Evolutionary conservation across 306 rosid genomes (phyloP).

Genomic region (Glycine soja): DNA sequence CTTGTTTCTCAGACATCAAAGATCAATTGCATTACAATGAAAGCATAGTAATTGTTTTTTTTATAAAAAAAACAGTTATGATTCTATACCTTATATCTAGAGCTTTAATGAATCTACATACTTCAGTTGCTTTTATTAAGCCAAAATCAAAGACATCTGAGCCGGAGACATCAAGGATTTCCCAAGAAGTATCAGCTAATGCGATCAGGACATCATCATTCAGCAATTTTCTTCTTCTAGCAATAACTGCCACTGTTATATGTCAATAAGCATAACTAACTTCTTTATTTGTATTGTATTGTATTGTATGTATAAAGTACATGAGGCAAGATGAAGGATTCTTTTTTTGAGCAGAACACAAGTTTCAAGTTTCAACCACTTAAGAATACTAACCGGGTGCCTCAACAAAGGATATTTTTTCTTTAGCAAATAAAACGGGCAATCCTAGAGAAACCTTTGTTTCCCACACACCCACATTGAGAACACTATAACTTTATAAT

Average conservation of each 20-base stretch:
- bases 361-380: slow-evolving; percentile 29
- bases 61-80: background rate
- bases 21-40: slow-evolving; percentile 22
- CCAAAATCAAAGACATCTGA: too few species aligned
- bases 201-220: slow-evolving; percentile 76
- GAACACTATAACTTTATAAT: too few species aligned
- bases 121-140: too few species aligned
- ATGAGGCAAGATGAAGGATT: background rate
- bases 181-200: too few species aligned
- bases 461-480: too few species aligned
- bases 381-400: too few species aligned
- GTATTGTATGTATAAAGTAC: background rate
- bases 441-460: too few species aligned
- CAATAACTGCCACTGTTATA: slow-evolving; percentile 75
- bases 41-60: slow-evolving; percentile 12
- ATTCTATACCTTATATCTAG: too few species aligned
- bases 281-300: slow-evolving; percentile 11
- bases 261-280: slow-evolving; percentile 48
- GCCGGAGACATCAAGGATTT: too few species aligned
- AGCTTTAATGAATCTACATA: too few species aligned
- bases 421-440: too few species aligned
- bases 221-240: slow-evolving; percentile 78
- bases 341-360: background rate
- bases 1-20: slow-evolving; percentile 15
- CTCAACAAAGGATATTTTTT: too few species aligned